These are phyloP conservation scores for Hemisphaericaspora lyxosophila DNA, from an alignment of 1,139 yeast genomes.

Conservation along the genomic window DNA sequence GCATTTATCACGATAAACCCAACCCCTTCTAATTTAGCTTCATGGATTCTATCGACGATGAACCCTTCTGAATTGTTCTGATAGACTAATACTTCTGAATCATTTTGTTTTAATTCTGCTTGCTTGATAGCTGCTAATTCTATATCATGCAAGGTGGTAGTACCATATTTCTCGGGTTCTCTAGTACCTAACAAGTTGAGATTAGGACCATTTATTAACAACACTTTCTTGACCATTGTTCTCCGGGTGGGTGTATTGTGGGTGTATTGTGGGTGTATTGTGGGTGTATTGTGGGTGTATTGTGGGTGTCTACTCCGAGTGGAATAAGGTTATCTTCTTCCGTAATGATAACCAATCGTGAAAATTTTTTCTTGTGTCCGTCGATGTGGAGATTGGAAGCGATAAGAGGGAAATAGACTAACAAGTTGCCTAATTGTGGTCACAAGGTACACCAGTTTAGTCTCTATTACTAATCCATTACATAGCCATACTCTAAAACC, in stretches of 20 bases:
- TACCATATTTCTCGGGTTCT: slow-evolving; percentile 52
- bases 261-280: too few relatives aligned
- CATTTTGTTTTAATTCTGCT: slow-evolving; percentile 30
- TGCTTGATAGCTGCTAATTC: slow-evolving; percentile 41
- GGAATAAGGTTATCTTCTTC: too few relatives aligned
- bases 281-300: too few relatives aligned
- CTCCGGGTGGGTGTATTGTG: background rate
- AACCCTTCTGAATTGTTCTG: slow-evolving; percentile 51
- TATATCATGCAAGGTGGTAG: slow-evolving; percentile 41
- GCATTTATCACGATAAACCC: slow-evolving; percentile 48
- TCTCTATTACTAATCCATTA: too few relatives aligned
- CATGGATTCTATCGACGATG: slow-evolving; percentile 46
- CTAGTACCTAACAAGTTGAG: slow-evolving; percentile 48
- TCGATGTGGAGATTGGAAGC: too few relatives aligned
- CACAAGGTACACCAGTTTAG: too few relatives aligned
- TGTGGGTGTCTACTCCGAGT: too few relatives aligned
- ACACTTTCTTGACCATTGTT: slow-evolving; percentile 40
- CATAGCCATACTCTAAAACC: too few relatives aligned
- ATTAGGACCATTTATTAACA: slow-evolving; percentile 49
- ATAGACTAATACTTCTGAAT: slow-evolving; percentile 30
- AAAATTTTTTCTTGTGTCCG: too few relatives aligned
- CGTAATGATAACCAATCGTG: too few relatives aligned
- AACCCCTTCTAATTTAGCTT: slow-evolving; percentile 41
- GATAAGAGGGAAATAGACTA: too few relatives aligned
- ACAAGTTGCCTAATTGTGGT: too few relatives aligned